Base-by-base conservation (phyloP, 208 protist genomes). In the Wallacemonas rigidus region DNA sequence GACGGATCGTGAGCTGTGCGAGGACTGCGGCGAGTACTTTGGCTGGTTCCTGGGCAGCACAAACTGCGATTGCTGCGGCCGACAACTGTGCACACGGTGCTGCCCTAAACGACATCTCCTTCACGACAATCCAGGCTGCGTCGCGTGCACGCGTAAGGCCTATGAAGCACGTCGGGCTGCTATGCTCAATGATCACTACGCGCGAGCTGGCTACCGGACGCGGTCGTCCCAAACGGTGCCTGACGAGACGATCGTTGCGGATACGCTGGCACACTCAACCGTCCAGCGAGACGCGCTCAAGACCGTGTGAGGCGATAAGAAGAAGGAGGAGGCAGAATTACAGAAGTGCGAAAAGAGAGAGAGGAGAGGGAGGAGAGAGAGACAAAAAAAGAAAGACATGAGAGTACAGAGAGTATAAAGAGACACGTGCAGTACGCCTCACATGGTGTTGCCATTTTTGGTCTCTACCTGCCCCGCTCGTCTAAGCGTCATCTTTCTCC, bases 51-150 rank as follows among this genome's bases (percentile, higher is more conserved):
- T 75, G 39, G 57, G 61, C 15, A 82, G 85, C 65, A 90, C 81
- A 26, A 96, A 96, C 79, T 96, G 91, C 71, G 81, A 92, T 69
- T 91, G 84, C 86, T 96, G 91, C 54, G 91, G 91, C 3, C 71
- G 84, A 3, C 80, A 91, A 72, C 76, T 92, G 15, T 96, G 91
- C 77, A 81, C 54, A 1, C 82, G 85, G 11, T 96, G 91, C 76
- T 93, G 88, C 63, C 91, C 91, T 2, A 65, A 78, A 6, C 83
- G 81, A 14, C 75, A 94, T 67, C 78, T 96, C 17, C 74, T 94
- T 17, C 56, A 78, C 17, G 82, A 86, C 40, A 88, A 90, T 41
- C 91, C 91, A 2, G 86, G 82, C 14, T 96, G 91, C 71, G 76
- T 55, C 15, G 80, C 77, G 14, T 96, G 91, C 74, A 90, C 82